phyloP scores from a whole-genome alignment of 139 green algal genomes.

The Mesotaenium endlicherianum region DNA sequence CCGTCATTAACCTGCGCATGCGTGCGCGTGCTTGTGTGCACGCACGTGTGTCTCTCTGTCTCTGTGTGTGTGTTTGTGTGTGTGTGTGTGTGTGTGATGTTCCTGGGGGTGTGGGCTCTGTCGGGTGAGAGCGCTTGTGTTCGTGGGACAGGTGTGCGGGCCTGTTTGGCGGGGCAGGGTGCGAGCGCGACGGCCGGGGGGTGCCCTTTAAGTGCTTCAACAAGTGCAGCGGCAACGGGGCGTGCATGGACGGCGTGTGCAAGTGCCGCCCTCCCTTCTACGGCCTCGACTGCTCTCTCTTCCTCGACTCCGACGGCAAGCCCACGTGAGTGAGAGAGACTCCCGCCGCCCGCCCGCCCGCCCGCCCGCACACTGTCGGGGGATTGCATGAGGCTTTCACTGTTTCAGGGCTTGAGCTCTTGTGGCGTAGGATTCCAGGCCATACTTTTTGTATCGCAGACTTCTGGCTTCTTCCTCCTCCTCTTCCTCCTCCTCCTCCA shows the following conservation, averaged over 20 bases:
- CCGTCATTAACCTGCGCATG: no score
- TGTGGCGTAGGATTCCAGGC: background rate
- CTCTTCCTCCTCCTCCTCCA: background rate
- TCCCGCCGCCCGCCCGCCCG: background rate
- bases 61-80: no score
- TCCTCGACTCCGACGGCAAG: background rate
- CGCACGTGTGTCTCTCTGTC: no score
- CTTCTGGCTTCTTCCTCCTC: background rate
- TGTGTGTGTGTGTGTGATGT: no score
- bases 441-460: background rate
- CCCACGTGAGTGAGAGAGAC: background rate
- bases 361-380: background rate
- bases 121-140: no score
- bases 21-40: no score
- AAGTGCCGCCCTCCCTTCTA: slow-evolving; percentile 10
- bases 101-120: no score
- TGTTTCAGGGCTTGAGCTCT: background rate
- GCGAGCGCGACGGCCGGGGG: no score
- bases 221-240: slow-evolving; percentile 21
- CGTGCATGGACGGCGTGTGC: slow-evolving; percentile 40
- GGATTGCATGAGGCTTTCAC: background rate
- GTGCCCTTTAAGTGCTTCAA: slow-evolving; percentile 20
- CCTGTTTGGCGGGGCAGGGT: no score
- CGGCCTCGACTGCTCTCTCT: slow-evolving; percentile 45
- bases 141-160: no score